Conservation (phyloP, 208 protist genomes). For the Herpetomonas tarakana region DNA sequence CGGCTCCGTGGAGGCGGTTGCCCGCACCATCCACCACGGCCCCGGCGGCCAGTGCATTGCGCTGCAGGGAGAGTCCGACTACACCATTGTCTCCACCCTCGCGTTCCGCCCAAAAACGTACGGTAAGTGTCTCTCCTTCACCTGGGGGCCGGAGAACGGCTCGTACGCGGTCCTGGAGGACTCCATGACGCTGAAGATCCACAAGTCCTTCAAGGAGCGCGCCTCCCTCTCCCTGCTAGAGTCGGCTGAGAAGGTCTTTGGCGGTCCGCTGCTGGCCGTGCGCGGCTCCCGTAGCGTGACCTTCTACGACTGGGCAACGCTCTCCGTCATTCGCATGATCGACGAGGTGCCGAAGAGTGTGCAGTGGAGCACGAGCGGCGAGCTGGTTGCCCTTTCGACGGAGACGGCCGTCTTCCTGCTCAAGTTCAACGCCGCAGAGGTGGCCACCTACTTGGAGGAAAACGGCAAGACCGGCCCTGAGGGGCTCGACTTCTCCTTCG, state of each 20-base stretch:
- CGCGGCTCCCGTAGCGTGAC: conserved; percentile 60
- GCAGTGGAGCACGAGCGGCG: conserved; percentile 92
- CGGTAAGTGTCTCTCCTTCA: conserved; percentile 96
- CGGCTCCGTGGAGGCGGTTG: conserved; percentile 93
- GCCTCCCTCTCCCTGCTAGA: conserved; percentile 67
- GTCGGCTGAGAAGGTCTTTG: conserved; percentile 75
- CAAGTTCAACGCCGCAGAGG: conserved; percentile 89
- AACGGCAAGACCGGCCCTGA: conserved; percentile 66
- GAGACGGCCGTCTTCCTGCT: conserved; percentile 94
- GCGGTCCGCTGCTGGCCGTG: conserved; percentile 90
- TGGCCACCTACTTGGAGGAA: conserved; percentile 66
- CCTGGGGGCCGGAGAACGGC: conserved; percentile 89
- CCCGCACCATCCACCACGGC: conserved; percentile 91
- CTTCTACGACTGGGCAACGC: conserved; percentile 98
- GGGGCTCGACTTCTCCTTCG: conserved; percentile 96
- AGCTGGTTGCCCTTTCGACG: conserved; percentile 87
- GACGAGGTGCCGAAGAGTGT: conserved; percentile 90
- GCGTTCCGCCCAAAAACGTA: conserved; percentile 96
- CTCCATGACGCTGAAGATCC: conserved; percentile 90
- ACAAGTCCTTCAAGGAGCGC: conserved; percentile 96
- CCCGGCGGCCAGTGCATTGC: conserved; percentile 95
- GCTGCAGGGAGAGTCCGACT: conserved; percentile 96
- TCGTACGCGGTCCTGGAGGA: conserved; percentile 94
- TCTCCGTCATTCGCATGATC: conserved; percentile 93
- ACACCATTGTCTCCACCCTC: conserved; percentile 98